phyloP scores from a whole-genome alignment of 768 basidiomycete species.

The Cystofilobasidium macerans region DNA sequence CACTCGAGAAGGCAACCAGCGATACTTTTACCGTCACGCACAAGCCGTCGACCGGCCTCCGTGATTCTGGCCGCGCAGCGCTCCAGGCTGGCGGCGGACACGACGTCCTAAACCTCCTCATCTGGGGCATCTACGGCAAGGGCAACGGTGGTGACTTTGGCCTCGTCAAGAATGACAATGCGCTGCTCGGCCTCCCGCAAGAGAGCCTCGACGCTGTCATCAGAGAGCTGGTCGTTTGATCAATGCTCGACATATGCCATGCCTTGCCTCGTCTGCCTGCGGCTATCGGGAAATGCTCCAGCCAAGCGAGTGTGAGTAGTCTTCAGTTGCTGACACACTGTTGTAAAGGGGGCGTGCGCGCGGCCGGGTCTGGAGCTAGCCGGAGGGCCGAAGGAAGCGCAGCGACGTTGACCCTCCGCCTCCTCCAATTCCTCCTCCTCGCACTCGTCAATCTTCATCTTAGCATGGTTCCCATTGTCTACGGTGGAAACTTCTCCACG shows the following conservation, averaged over 20 bases:
- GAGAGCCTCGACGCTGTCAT: neutral
- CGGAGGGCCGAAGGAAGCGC: too few relatives aligned
- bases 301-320: too few relatives aligned
- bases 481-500: neutral
- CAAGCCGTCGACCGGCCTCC: neutral
- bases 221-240: too few relatives aligned
- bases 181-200: neutral
- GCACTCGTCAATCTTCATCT: too few relatives aligned
- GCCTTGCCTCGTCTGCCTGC: too few relatives aligned
- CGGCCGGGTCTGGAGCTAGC: too few relatives aligned
- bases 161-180: neutral
- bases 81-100: neutral
- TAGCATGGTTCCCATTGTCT: neutral
- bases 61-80: neutral
- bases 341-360: too few relatives aligned
- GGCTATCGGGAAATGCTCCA: too few relatives aligned
- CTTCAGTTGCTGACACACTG: too few relatives aligned
- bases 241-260: too few relatives aligned
- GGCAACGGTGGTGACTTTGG: slow-evolving; percentile 1
- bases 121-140: neutral
- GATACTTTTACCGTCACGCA: neutral
- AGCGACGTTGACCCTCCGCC: too few relatives aligned
- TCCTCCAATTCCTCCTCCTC: too few relatives aligned
- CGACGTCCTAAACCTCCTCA: neutral
- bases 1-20: neutral